Evolutionary conservation across 179 eudicot species (phyloP).

Genomic region (Spergularia azorica): DNA sequence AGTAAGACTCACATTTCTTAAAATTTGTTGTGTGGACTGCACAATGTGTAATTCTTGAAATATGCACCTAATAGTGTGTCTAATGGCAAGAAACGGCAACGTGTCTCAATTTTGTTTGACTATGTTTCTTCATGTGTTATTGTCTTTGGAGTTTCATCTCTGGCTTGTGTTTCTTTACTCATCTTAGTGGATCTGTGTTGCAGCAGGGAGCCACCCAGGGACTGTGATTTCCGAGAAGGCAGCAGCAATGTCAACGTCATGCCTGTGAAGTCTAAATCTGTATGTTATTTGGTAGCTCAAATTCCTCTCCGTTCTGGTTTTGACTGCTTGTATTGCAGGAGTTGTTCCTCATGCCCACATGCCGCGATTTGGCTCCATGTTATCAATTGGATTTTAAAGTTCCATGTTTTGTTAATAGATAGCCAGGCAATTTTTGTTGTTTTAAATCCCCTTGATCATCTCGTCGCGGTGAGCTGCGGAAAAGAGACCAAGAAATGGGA

Average conservation of each 20-base stretch:
- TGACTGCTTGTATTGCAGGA: constrained; percentile 18
- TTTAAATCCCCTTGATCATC: neutral
- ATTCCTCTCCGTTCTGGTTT: constrained; percentile 3
- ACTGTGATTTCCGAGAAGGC: constrained; percentile 38
- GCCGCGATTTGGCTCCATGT: constrained; percentile 16
- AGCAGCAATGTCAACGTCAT: constrained; percentile 33
- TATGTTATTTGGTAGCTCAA: constrained; percentile 32
- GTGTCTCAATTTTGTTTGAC: no score
- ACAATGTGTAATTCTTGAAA: neutral
- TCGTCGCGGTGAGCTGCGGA: neutral
- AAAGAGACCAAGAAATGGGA: neutral
- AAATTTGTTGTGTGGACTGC: neutral
- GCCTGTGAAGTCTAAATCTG: constrained; percentile 37
- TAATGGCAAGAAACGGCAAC: no score
- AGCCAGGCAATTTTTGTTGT: neutral
- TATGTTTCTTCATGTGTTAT: no score
- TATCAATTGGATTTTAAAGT: neutral
- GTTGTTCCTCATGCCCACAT: constrained; percentile 18
- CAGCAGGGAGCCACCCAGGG: constrained; percentile 35
- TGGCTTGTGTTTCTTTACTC: neutral
- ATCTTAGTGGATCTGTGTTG: constrained; percentile 5
- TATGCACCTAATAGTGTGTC: no score
- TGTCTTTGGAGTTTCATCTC: neutral
- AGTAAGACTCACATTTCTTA: constrained; percentile 37
- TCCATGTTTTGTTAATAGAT: neutral